A percentile compares a stretch with the other conserved stretches of the same genome.
Conservation (phyloP, 2,329 filamentous ascomycete genomes). For the Aspergillus ochraceoroseus region DNA sequence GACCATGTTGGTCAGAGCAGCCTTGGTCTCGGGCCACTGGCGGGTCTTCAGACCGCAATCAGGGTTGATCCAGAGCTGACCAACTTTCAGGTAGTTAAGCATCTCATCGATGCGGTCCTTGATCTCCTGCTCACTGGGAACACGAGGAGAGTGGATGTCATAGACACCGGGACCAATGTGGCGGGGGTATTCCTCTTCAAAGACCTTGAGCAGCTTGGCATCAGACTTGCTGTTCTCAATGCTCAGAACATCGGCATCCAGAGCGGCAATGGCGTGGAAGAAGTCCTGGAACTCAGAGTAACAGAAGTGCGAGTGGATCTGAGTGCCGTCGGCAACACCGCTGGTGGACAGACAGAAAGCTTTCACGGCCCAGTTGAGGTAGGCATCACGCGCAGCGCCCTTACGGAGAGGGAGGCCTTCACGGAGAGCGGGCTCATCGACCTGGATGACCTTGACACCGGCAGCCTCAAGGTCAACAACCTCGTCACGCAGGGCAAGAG, state of each 20-base stretch:
- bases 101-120: slow-evolving; percentile 97
- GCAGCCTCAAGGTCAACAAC: slow-evolving; percentile 96
- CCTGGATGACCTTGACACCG: slow-evolving; percentile 96
- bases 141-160: slow-evolving; percentile 98
- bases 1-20: slow-evolving; percentile 92
- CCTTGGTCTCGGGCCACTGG: slow-evolving; percentile 98
- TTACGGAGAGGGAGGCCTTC: slow-evolving; percentile 96
- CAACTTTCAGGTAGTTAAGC: slow-evolving; percentile 92
- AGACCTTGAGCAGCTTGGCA: slow-evolving; percentile 97
- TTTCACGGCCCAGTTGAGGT: slow-evolving; percentile 95
- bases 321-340: slow-evolving; percentile 89
- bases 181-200: slow-evolving; percentile 93
- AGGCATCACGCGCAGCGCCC: slow-evolving; percentile 91
- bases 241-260: slow-evolving; percentile 95
- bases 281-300: slow-evolving; percentile 99
- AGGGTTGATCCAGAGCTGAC: slow-evolving; percentile 99
- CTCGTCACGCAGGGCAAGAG: slow-evolving; percentile 96
- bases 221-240: slow-evolving; percentile 99
- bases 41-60: slow-evolving; percentile 99
- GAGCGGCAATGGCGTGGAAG: slow-evolving; percentile 98
- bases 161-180: slow-evolving; percentile 99
- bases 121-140: slow-evolving; percentile 96
- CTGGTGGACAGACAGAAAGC: slow-evolving; percentile 94
- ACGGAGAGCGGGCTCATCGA: slow-evolving; percentile 97
- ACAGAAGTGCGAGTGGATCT: slow-evolving; percentile 99